Evolutionary conservation across 2,329 filamentous ascomycete genomes (phyloP), one percentile per base, ranked within the genome.

Genomic region (Scopulariopsis brevicaulis): DNA sequence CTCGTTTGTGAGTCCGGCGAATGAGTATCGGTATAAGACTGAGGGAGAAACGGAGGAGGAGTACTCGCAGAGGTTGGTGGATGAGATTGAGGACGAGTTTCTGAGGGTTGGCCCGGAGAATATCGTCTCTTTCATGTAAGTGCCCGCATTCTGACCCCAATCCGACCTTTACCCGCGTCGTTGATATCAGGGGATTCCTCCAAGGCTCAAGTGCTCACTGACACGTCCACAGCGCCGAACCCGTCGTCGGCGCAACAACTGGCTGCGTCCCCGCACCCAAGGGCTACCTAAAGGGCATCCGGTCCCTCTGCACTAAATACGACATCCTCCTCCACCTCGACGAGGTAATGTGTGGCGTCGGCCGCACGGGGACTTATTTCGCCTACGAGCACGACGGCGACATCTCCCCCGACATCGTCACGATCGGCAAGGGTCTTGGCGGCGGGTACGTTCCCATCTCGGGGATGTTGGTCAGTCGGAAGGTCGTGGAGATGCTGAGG

Each of bases 251-350:
- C 28, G 28, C 28, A 32, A 22, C 40, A 20, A 18, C 90, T 0
- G 89, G 87, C 0, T 90, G 85, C 64, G 83, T 89, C 0, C 78
- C 84, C 1, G 74, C 85, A 0, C 77, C 85, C 0, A 72, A 75
- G 0, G 87, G 87, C 0, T 94, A 94, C 63, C 82, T 92, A 55
- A 71, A 75, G 55, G 86, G 85, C 0, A 82, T 93, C 69, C 80
- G 80, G 64, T 72, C 73, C 1, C 74, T 94, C 1, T 94, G 89
- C 67, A 78, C 86, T 56, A 82, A 81, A 60, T 77, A 93, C 65
- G 88, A 86, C 0, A 83, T 85, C 0, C 77, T 94, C 0, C 74
- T 94, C n/a, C 85, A 93, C 53, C 71, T 93, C 0, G 90, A 94
- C 64, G 89, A 93, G 56, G 78, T 90, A 52, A 89, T 91, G 86